Percentiles rank a stretch among this genome's conserved stretches.
These are phyloP conservation scores for Rubia tinctorum DNA, from an alignment of 305 asterid genomes.

Conservation along the genomic window DNA sequence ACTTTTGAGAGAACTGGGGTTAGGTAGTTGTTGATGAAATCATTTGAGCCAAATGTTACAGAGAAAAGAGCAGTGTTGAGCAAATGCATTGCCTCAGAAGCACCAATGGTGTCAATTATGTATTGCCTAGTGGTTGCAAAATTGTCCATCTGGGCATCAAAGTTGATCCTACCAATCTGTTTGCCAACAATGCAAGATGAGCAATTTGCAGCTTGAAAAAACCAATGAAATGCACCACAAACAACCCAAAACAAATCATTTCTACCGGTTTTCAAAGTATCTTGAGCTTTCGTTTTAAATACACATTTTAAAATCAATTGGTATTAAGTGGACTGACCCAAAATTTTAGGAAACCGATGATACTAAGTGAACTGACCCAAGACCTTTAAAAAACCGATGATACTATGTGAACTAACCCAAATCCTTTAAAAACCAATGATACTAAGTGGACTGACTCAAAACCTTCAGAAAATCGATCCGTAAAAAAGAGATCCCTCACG, in stretches of 20 bases:
- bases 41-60: slow-evolving; percentile 70
- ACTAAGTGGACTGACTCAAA: no score
- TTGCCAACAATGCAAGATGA: slow-evolving; percentile 3
- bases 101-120: slow-evolving; percentile 45
- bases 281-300: no score
- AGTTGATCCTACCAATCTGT: slow-evolving; percentile 64
- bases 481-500: no score
- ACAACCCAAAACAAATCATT: not conserved
- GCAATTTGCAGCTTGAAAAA: not conserved
- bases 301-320: no score
- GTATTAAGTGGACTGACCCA: no score
- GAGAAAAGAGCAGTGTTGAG: slow-evolving; percentile 46
- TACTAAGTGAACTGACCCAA: no score
- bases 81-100: slow-evolving; percentile 30
- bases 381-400: no score
- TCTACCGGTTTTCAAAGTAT: no score
- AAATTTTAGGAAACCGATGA: no score
- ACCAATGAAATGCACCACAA: not conserved
- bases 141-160: slow-evolving; percentile 75
- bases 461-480: no score
- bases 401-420: no score
- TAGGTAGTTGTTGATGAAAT: slow-evolving; percentile 74
- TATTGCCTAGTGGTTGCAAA: slow-evolving; percentile 60
- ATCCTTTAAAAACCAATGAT: no score
- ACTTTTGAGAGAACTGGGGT: slow-evolving; percentile 39